These are phyloP conservation scores for Dactylellina haptotyla DNA, from an alignment of 2,329 filamentous ascomycete genomes.

Conservation along the genomic window DNA sequence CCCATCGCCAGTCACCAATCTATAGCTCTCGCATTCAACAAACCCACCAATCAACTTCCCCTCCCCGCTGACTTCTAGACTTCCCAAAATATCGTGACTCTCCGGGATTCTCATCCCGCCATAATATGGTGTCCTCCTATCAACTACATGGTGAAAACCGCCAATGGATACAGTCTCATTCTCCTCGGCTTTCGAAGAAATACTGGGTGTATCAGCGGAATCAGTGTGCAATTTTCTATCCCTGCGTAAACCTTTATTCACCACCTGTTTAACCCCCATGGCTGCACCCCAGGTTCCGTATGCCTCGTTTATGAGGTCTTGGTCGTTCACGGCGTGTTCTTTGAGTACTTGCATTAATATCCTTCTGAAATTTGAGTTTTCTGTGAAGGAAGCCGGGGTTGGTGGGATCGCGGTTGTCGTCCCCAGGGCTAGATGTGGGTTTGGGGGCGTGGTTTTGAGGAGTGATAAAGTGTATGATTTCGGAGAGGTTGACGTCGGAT, in stretches of 20 bases:
- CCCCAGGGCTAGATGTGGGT: conserved; percentile 68
- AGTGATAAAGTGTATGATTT: conserved; percentile 69
- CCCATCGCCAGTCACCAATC: conserved; percentile 73
- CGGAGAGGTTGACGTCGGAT: conserved; percentile 62
- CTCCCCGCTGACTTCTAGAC: conserved; percentile 70
- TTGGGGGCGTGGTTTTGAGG: conserved; percentile 69
- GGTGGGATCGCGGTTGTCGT: conserved; percentile 70
- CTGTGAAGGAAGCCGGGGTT: conserved; percentile 69
- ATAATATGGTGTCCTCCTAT: conserved; percentile 70
- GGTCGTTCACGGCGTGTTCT: conserved; percentile 69
- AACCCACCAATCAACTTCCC: conserved; percentile 67
- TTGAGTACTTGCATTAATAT: conserved; percentile 70
- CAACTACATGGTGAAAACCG: conserved; percentile 72
- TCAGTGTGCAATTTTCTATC: conserved; percentile 32
- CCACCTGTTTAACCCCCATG: conserved; percentile 47
- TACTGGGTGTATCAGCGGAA: conserved; percentile 7
- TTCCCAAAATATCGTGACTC: conserved; percentile 76
- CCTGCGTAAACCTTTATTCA: conserved; percentile 52
- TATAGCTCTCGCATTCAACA: conserved; percentile 68
- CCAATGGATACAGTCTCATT: conserved; percentile 66
- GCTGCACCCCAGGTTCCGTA: conserved; percentile 72
- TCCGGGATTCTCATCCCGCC: conserved; percentile 74
- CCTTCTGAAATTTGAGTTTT: conserved; percentile 70
- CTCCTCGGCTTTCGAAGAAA: background rate
- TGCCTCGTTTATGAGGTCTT: conserved; percentile 63